Evolutionary conservation across 129 eudicot genomes (phyloP).

Genomic region (Arctium lappa): DNA sequence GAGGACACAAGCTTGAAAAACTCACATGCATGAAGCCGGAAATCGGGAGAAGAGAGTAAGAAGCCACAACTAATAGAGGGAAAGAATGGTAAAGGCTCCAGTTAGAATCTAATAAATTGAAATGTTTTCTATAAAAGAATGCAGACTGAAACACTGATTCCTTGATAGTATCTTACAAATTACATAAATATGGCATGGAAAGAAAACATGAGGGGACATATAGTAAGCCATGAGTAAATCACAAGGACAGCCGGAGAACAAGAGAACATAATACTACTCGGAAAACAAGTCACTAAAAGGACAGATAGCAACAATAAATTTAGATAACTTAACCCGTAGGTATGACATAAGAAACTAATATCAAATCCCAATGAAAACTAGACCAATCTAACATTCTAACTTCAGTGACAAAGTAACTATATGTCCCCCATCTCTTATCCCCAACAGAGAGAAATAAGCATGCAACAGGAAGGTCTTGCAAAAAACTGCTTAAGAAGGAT

Average conservation of each 20-base stretch:
- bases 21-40: slow-evolving; percentile 92
- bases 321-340: background rate
- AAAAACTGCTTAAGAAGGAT: background rate
- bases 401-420: background rate
- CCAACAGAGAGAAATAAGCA: background rate
- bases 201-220: background rate
- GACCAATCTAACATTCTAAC: background rate
- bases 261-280: background rate
- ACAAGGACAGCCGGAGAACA: background rate
- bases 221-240: background rate
- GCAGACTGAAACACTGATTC: background rate
- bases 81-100: slow-evolving; percentile 6
- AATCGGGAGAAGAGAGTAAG: slow-evolving; percentile 87
- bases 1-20: slow-evolving; percentile 89
- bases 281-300: background rate
- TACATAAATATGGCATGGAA: background rate
- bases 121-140: background rate
- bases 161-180: background rate
- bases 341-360: background rate
- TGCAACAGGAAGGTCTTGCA: background rate
- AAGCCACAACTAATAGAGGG: slow-evolving; percentile 62
- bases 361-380: background rate
- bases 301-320: background rate
- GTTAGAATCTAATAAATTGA: slow-evolving; percentile 16
- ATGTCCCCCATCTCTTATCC: background rate